phyloP scores from a whole-genome alignment of 305 asterid genomes.

The Vinca major region DNA sequence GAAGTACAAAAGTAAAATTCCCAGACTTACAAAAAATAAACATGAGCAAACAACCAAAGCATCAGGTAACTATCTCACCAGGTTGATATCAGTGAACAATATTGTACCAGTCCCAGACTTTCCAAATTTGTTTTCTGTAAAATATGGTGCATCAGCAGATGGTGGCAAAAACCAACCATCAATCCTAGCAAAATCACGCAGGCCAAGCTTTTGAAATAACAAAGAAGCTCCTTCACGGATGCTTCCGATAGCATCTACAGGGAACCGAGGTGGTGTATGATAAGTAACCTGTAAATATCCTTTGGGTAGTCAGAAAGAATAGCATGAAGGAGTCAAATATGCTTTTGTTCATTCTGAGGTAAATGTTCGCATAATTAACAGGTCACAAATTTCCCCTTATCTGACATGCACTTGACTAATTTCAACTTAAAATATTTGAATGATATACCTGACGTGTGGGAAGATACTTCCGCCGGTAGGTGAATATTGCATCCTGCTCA shows the following conservation, averaged over 20 bases:
- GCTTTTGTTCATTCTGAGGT: background rate
- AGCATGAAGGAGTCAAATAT: background rate
- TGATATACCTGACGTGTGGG: constrained; percentile 73
- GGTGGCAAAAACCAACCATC: constrained; percentile 93
- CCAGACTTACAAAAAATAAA: constrained; percentile 17
- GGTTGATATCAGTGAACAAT: constrained; percentile 75
- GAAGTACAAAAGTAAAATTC: constrained; percentile 13
- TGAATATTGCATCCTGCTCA: constrained; percentile 74
- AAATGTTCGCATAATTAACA: background rate
- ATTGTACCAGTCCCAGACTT: constrained; percentile 53
- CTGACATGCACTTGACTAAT: background rate
- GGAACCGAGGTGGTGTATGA: constrained; percentile 85
- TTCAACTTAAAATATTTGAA: background rate
- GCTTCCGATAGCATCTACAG: constrained; percentile 47
- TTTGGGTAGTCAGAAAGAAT: constrained; percentile 9
- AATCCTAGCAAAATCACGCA: constrained; percentile 85
- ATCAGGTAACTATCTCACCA: constrained; percentile 44
- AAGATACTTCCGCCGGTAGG: constrained; percentile 71
- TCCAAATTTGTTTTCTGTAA: constrained; percentile 52
- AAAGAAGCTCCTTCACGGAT: constrained; percentile 81
- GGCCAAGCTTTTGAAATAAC: constrained; percentile 65
- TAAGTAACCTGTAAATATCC: constrained; percentile 58
- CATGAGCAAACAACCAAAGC: constrained; percentile 11
- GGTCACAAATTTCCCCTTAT: background rate
- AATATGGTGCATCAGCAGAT: constrained; percentile 39